Conservation (phyloP, 441 rosid species). For the Syzygium malaccense region DNA sequence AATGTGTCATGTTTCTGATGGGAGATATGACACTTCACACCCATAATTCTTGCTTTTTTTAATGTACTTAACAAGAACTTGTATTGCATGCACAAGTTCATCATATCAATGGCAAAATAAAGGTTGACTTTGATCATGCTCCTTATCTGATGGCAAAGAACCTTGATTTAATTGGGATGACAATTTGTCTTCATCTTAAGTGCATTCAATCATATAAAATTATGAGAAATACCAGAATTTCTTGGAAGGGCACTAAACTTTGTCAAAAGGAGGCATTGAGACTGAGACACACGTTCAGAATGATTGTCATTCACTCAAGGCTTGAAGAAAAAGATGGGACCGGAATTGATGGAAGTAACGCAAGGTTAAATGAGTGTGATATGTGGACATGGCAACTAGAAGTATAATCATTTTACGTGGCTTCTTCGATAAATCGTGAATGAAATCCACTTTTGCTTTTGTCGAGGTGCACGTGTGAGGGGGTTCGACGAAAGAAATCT, state of each 20-base stretch:
- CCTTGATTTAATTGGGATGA: background rate
- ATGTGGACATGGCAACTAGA: constrained; percentile 3
- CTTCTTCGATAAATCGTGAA: background rate
- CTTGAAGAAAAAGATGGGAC: constrained; percentile 1
- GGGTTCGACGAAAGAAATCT: background rate
- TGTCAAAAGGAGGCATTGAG: background rate
- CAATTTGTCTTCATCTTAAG: background rate
- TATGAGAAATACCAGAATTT: background rate
- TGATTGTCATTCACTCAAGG: background rate
- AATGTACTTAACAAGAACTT: background rate
- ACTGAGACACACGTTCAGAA: constrained; percentile 26
- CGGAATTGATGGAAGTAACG: constrained; percentile 2
- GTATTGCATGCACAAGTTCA: background rate
- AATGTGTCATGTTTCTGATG: background rate
- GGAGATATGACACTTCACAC: background rate
- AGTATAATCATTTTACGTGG: background rate
- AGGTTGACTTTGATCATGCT: background rate
- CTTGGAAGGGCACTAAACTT: background rate
- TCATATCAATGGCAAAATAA: background rate
- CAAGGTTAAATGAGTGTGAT: constrained; percentile 15
- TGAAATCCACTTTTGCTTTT: background rate
- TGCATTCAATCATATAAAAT: background rate
- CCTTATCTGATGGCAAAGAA: background rate
- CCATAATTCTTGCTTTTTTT: background rate
- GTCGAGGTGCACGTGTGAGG: background rate